Evolutionary conservation across 139 green algal genomes (phyloP).

Genomic region (Tetradesmus obliquus): DNA sequence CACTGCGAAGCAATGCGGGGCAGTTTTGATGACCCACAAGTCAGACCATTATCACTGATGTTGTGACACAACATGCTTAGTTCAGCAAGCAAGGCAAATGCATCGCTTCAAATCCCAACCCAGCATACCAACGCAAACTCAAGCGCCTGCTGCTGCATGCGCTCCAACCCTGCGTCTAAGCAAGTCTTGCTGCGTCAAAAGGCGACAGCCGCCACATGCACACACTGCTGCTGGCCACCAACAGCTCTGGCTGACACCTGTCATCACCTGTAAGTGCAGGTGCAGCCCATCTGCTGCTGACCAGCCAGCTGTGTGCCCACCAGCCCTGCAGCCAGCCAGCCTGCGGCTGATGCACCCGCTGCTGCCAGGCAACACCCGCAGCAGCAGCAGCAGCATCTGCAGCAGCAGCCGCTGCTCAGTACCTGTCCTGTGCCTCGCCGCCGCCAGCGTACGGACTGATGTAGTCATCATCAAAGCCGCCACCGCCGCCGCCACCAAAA

Average conservation of each 20-base stretch:
- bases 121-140: too few relatives aligned
- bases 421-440: conserved; percentile 38
- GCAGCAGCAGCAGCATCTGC: background rate
- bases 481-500: background rate
- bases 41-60: too few relatives aligned
- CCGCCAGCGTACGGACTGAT: background rate
- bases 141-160: too few relatives aligned
- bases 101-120: too few relatives aligned
- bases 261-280: background rate
- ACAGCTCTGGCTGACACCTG: background rate
- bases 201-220: too few relatives aligned
- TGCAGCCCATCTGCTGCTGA: too few relatives aligned
- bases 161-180: too few relatives aligned
- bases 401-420: background rate
- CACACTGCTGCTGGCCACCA: background rate
- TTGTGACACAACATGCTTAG: too few relatives aligned
- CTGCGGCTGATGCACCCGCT: background rate
- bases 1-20: too few relatives aligned
- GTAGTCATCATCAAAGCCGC: conserved; percentile 23
- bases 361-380: background rate
- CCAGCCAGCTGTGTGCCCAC: background rate
- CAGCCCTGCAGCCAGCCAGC: background rate
- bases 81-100: too few relatives aligned
- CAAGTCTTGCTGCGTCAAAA: too few relatives aligned
- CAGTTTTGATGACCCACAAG: too few relatives aligned